A percentile compares a stretch with the other conserved stretches of the same genome.
These are phyloP conservation scores for Russula vinacea DNA, from an alignment of 768 basidiomycete genomes.

Conservation along the genomic window DNA sequence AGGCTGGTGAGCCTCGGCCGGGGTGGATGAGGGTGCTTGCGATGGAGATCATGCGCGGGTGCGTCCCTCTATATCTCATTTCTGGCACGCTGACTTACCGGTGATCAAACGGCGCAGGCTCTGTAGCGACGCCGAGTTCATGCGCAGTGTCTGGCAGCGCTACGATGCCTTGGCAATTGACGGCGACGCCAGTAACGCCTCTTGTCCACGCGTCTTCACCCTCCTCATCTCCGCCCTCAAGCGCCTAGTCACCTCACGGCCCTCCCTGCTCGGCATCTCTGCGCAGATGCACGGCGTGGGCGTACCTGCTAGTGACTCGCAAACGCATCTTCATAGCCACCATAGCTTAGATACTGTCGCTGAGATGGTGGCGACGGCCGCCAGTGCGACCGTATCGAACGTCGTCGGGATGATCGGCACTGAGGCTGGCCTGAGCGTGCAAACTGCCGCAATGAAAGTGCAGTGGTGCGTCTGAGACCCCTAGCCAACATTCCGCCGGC, in stretches of 20 bases:
- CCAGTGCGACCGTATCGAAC: constrained; percentile 78
- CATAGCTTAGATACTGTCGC: constrained; percentile 67
- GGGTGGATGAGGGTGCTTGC: constrained; percentile 31
- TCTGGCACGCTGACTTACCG: neutral
- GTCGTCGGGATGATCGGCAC: constrained; percentile 83
- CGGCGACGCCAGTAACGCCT: constrained; percentile 55
- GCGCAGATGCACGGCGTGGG: constrained; percentile 82
- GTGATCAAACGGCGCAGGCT: constrained; percentile 6
- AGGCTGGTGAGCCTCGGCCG: constrained; percentile 11
- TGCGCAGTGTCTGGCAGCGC: constrained; percentile 27
- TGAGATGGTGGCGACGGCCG: constrained; percentile 79
- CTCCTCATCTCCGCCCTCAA: constrained; percentile 81
- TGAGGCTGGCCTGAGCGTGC: constrained; percentile 65
- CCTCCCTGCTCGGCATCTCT: constrained; percentile 73
- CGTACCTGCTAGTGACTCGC: constrained; percentile 43
- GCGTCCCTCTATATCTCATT: neutral
- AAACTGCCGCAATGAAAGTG: constrained; percentile 78
- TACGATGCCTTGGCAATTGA: constrained; percentile 34
- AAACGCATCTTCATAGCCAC: constrained; percentile 46
- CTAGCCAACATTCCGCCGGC: neutral
- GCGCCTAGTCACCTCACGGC: constrained; percentile 85
- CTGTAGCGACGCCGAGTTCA: constrained; percentile 27
- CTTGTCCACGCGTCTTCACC: constrained; percentile 68
- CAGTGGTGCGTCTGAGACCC: constrained; percentile 74
- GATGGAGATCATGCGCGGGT: constrained; percentile 29